Conservation (phyloP, 1,139 yeast species). For the Taphrina flavorubra region DNA sequence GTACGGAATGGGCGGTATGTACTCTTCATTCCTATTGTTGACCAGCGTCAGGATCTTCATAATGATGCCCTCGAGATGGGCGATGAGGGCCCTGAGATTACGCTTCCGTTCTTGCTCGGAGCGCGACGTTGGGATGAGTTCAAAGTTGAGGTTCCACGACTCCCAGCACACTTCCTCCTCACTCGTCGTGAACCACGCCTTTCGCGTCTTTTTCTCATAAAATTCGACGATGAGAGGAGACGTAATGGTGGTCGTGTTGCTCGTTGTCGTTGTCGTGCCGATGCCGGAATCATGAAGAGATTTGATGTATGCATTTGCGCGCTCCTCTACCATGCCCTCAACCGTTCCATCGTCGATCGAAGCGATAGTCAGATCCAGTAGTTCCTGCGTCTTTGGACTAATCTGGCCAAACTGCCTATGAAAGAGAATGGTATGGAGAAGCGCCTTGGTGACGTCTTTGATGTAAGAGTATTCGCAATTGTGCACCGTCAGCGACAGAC, state of each 20-base stretch:
- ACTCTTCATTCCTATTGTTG: constrained; percentile 62
- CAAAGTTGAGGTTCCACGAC: constrained; percentile 56
- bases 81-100: constrained; percentile 46
- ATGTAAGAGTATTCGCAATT: constrained; percentile 15
- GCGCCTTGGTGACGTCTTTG: constrained; percentile 54
- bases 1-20: constrained; percentile 76
- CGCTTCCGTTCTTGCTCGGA: constrained; percentile 47
- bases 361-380: constrained; percentile 54
- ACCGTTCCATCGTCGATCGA: constrained; percentile 50
- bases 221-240: constrained; percentile 50
- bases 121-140: constrained; percentile 48
- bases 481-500: constrained; percentile 54
- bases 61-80: constrained; percentile 56
- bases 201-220: constrained; percentile 50
- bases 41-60: constrained; percentile 59
- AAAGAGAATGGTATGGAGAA: constrained; percentile 71
- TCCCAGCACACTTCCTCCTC: constrained; percentile 60
- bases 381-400: constrained; percentile 58
- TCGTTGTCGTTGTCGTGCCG: constrained; percentile 6
- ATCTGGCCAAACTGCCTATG: constrained; percentile 73
- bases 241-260: constrained; percentile 1
- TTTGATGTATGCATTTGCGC: constrained; percentile 45
- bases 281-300: constrained; percentile 6
- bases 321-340: constrained; percentile 46
- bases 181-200: constrained; percentile 55